A percentile compares a stretch with the other conserved stretches of the same genome.
Conservation (phyloP, 208 protist genomes). For the Crithidia acanthocephali region DNA sequence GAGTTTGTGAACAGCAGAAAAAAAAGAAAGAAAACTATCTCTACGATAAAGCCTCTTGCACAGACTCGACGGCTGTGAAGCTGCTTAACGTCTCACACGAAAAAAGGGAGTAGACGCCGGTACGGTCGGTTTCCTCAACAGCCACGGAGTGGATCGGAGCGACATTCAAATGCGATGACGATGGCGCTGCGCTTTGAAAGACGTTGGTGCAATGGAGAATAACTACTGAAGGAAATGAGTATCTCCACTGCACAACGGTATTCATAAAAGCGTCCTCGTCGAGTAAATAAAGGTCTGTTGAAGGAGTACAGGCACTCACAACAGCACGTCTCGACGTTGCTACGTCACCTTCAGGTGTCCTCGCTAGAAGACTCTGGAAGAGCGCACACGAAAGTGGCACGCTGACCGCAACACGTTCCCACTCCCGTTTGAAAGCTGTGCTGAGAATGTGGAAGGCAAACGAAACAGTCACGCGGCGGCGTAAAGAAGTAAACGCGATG, state of each 20-base stretch:
- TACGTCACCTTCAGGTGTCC: neutral
- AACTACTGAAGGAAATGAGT: conserved; percentile 34
- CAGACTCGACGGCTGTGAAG: conserved; percentile 1
- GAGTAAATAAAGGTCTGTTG: conserved; percentile 1
- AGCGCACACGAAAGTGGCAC: conserved; percentile 16
- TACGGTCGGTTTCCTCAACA: too few species aligned
- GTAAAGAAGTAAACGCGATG: conserved; percentile 13
- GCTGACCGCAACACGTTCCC: conserved; percentile 35
- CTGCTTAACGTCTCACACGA: conserved; percentile 19
- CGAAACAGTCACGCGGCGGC: conserved; percentile 27
- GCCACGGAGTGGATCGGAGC: too few species aligned
- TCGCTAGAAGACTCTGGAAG: neutral
- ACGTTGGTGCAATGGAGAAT: conserved; percentile 33
- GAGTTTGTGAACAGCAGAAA: neutral
- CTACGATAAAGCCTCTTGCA: conserved; percentile 14
- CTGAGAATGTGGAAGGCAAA: conserved; percentile 51
- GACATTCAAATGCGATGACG: too few species aligned
- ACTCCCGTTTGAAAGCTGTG: conserved; percentile 43
- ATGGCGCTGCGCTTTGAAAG: neutral
- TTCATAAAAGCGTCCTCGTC: conserved; percentile 62
- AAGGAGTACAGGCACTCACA: neutral
- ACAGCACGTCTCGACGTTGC: neutral
- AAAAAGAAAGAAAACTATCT: conserved; percentile 22
- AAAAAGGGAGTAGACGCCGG: conserved; percentile 23
- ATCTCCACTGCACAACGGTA: conserved; percentile 49